Conservation (phyloP, 768 basidiomycete species). For the Hypsizygus marmoreus region DNA sequence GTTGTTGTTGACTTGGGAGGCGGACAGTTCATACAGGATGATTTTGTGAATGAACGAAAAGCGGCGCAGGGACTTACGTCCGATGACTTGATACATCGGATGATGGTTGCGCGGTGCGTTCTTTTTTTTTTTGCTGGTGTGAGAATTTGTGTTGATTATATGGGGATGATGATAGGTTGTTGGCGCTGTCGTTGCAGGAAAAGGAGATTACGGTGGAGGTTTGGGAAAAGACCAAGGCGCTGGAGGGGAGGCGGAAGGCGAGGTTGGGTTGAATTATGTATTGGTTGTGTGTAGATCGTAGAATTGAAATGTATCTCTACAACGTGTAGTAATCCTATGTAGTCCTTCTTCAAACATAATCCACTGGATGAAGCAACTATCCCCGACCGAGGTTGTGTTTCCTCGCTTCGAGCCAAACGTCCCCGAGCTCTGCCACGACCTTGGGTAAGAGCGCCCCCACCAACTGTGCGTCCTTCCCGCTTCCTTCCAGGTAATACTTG, state of each 20-base stretch:
- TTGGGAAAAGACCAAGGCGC: conserved; percentile 66
- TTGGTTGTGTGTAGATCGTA: too few relatives aligned
- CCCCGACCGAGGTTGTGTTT: conserved; percentile 31
- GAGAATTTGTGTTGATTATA: conserved; percentile 1
- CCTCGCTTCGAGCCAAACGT: conserved; percentile 69
- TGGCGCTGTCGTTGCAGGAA: conserved; percentile 63
- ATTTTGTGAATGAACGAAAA: conserved; percentile 59
- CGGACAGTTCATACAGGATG: conserved; percentile 70
- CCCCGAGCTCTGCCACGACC: conserved; percentile 62
- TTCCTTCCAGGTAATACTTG: conserved; percentile 89
- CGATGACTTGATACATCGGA: conserved; percentile 66
- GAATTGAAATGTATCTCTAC: too few relatives aligned
- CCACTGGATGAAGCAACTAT: not conserved
- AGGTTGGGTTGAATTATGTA: conserved; percentile 22
- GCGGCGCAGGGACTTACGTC: conserved; percentile 40
- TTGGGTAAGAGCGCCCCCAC: conserved; percentile 52
- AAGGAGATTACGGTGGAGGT: conserved; percentile 53
- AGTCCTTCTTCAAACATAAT: too few relatives aligned
- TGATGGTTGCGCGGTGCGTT: conserved; percentile 69
- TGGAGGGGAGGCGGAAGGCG: conserved; percentile 52
- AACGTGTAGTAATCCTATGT: too few relatives aligned
- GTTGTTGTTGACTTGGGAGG: not conserved
- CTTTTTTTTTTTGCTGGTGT: not conserved
- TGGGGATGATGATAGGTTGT: conserved; percentile 42
- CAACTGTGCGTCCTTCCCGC: conserved; percentile 48